These are phyloP conservation scores for Drosera spatulata DNA, from an alignment of 179 eudicot genomes.

Conservation along the genomic window DNA sequence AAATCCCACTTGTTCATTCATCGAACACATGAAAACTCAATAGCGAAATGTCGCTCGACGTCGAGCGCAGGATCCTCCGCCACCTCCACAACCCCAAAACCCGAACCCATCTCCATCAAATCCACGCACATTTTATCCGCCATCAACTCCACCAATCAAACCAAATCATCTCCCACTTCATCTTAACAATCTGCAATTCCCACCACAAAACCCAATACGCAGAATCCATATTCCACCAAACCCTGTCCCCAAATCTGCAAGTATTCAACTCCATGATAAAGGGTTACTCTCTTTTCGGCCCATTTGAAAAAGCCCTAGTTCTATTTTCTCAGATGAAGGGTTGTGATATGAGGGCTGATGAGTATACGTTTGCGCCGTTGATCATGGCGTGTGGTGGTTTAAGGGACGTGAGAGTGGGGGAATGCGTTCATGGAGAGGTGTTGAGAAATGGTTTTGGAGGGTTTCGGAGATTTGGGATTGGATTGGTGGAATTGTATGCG, in stretches of 20 bases:
- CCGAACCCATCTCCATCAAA: constrained; percentile 40
- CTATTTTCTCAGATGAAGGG: constrained; percentile 35
- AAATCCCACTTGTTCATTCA: too few relatives aligned
- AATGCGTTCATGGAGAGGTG: constrained; percentile 31
- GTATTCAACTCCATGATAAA: constrained; percentile 65
- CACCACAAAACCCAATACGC: constrained; percentile 31
- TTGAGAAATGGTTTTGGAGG: constrained; percentile 24
- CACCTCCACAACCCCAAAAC: constrained; percentile 50
- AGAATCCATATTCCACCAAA: constrained; percentile 32
- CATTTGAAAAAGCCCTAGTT: constrained; percentile 20
- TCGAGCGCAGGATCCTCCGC: constrained; percentile 51
- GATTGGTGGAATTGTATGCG: constrained; percentile 41
- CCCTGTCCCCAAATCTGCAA: constrained; percentile 32
- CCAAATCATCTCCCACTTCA: constrained; percentile 57
- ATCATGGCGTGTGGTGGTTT: constrained; percentile 45
- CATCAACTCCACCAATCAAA: constrained; percentile 55
- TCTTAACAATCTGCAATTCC: constrained; percentile 44
- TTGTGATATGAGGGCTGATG: constrained; percentile 44
- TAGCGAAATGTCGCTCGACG: constrained; percentile 19
- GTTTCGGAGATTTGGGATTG: constrained; percentile 26
- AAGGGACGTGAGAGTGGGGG: constrained; percentile 24
- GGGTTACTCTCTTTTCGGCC: constrained; percentile 34
- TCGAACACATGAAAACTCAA: too few relatives aligned
- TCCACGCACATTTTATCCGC: constrained; percentile 63
- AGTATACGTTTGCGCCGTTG: constrained; percentile 49